Evolutionary conservation across 75 land plant genomes (phyloP), one percentile per base, ranked within the genome.

Genomic region (Pinus tabuliformis): DNA sequence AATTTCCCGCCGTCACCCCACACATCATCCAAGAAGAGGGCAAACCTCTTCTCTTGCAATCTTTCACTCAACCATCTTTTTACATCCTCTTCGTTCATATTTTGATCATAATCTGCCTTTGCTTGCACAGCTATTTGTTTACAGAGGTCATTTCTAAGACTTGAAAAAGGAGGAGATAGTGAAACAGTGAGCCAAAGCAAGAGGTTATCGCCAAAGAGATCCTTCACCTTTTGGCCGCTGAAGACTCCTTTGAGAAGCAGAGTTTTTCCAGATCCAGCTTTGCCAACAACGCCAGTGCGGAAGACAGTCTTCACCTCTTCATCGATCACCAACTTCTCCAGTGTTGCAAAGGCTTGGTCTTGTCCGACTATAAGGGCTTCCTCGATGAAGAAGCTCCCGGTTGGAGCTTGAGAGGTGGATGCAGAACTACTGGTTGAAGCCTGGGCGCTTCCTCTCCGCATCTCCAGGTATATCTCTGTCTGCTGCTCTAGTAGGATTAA

Each of bases 101-200:
- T 64, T 64, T 36, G 70, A 37, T 16, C 30, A 30, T 26, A 7
- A 5, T 33, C 2, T 62, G 17, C 70, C 15, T 64, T 36, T 64
- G 20, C 4, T 64, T 14, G 30, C 3, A 64, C 3, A 6, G n/a
- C 17, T 15, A 36, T 36, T 16, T 64, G 70, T 14, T 16, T 14
- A 64, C 20, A 28, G 16, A 64, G 70, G 14, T 64, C 28, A 36
- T 4, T 36, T 64, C 70, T 64, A 64, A 64, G 70, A 18, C 6
- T 37, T 64, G 42, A 14, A 26, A 64, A 33, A 13, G 68, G 33
- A 3, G 68, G 68, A 26, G 6, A 14, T 6, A 11, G 18, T 64
- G 68, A 64, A 64, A 64, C 15, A 15, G 42, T 64, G 1, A 64
- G 37, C 68, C 68, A 64, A 33, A 64, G 39, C 68, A 64, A 64